phyloP scores from a whole-genome alignment of 2,329 filamentous ascomycete species.

The Nothomitra cinnamomea region DNA sequence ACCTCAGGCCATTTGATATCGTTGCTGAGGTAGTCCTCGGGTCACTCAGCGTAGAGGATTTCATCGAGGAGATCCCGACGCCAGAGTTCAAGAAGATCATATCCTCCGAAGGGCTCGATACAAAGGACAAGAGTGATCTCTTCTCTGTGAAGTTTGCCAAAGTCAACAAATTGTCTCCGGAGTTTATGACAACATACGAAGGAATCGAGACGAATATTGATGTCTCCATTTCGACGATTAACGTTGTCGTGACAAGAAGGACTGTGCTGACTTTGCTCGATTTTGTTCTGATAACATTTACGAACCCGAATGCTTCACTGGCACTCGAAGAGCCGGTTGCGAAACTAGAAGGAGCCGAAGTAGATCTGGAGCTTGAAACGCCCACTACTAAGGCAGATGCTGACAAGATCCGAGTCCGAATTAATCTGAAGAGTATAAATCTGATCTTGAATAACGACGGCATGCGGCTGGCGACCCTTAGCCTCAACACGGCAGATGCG shows the following conservation, averaged over 20 bases:
- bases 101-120: constrained; percentile 62
- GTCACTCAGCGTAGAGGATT: constrained; percentile 79
- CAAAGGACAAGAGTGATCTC: constrained; percentile 60
- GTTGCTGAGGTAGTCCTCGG: constrained; percentile 78
- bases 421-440: constrained; percentile 82
- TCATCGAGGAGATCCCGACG: constrained; percentile 70
- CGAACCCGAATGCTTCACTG: constrained; percentile 39
- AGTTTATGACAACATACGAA: constrained; percentile 83
- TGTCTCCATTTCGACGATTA: constrained; percentile 85
- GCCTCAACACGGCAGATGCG: constrained; percentile 81
- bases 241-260: constrained; percentile 81
- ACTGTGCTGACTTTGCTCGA: constrained; percentile 85
- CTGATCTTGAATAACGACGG: constrained; percentile 96
- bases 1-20: constrained; percentile 81
- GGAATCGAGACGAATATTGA: constrained; percentile 89
- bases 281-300: constrained; percentile 86
- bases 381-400: constrained; percentile 23
- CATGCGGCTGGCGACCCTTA: constrained; percentile 80
- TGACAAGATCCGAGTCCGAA: constrained; percentile 82
- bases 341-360: constrained; percentile 10
- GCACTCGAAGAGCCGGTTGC: constrained; percentile 24
- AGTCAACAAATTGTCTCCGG: constrained; percentile 79
- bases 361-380: constrained; percentile 16
- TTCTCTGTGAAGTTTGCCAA: constrained; percentile 79
- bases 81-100: constrained; percentile 94